Base-by-base conservation (phyloP, 192 early-diverging fungal species). In the Coemansia sp. region DNA sequence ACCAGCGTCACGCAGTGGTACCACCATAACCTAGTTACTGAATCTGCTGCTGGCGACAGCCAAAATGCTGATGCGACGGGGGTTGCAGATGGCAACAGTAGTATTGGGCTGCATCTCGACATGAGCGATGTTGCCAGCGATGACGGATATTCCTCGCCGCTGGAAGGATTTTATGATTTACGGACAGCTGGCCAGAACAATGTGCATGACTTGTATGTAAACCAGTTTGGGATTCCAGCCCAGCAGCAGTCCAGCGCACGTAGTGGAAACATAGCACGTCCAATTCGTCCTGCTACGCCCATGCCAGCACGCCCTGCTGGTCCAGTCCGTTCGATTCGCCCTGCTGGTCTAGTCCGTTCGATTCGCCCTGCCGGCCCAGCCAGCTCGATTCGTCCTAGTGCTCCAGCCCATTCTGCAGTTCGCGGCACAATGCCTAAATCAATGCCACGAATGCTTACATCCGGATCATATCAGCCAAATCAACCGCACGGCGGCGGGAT, bases 131-230 rank as follows among this genome's bases (percentile, higher is more conserved):
- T 4, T 14, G 66, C 21, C 9, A 51, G 25, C 53, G 67, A 69
- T 14, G 73, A 62, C 14, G 74, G 74, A 22, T 76, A 70, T 52
- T 67, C 65, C 35, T 80, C 77, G 27, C 77, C 77, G 38, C 62
- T 80, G 25, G 77, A 80, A 43, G 77, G 77, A 4, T 80, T 80
- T 62, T 80, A 72, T 65, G 65, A 72, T 50, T 41, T 80, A 62
- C 65, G 69, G 8, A 35, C 59, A 3, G 12, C 53, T 27, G 25
- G 37, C 5, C 57, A 51, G 14, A 56, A 48, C 15, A 50, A 56
- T 38, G 39, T 25, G 5, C 23, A 24, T 15, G 66, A 65, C 37
- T 58, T 80, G 43, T 80, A 80, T 51, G 45, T 67, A 24, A 68
- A 74, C 48, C 77, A 80, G 59, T 80, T 80, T 53, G 67, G 59